Percentiles rank a stretch among this genome's conserved stretches.
Evolutionary conservation across 2,329 filamentous ascomycete species (phyloP).

Genomic region (Aspergillus sclerotialis): DNA sequence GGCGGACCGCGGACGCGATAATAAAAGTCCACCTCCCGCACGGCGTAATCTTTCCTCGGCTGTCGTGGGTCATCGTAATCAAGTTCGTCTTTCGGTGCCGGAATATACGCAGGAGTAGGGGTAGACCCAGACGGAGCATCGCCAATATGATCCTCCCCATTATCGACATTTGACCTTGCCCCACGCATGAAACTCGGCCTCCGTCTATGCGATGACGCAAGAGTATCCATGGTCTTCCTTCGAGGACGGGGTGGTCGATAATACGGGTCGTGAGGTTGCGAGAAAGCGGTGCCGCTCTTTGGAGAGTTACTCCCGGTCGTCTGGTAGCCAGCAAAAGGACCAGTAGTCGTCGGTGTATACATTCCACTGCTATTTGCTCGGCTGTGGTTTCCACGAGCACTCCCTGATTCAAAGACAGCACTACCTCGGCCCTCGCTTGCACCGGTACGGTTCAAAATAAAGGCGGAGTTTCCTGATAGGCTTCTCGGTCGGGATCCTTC

Average conservation of each 20-base stretch:
- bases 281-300: conserved; percentile 35
- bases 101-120: conserved; percentile 48
- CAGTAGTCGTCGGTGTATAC: conserved; percentile 66
- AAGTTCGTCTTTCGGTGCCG: conserved; percentile 48
- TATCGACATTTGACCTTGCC: conserved; percentile 29
- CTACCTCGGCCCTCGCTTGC: conserved; percentile 42
- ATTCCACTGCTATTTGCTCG: conserved; percentile 54
- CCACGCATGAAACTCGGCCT: conserved; percentile 35
- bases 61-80: conserved; percentile 43
- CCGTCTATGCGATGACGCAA: conserved; percentile 36
- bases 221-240: conserved; percentile 54
- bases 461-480: conserved; percentile 55
- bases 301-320: conserved; percentile 38
- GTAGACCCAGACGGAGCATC: conserved; percentile 40
- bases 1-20: conserved; percentile 88
- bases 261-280: conserved; percentile 65
- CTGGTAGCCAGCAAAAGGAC: conserved; percentile 54
- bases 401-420: conserved; percentile 48
- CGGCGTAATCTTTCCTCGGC: conserved; percentile 77
- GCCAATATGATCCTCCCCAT: conserved; percentile 21
- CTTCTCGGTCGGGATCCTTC: conserved; percentile 50
- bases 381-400: conserved; percentile 41
- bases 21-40: conserved; percentile 93
- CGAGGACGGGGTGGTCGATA: conserved; percentile 76
- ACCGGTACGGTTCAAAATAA: conserved; percentile 49